Base-by-base conservation (phyloP, 768 basidiomycete genomes). In the Calocybe cyanea region DNA sequence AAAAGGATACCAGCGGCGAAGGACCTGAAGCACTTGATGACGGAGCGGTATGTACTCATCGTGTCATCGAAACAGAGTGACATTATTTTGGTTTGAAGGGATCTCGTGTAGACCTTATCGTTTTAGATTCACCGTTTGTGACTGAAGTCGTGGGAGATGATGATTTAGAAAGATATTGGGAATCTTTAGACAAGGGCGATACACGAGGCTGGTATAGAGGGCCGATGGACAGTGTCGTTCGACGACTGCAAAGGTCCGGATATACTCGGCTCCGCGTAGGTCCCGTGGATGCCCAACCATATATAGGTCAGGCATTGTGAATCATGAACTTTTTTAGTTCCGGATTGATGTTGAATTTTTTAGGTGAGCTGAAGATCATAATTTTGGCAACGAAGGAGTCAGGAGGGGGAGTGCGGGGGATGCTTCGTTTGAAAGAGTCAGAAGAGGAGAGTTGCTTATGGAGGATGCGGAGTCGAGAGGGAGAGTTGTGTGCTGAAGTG, bases 391-490 rank as follows among this genome's bases (percentile, higher is more conserved):
- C 60, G 41, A 35, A 50, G 25, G 42, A 44, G 9, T 43, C 23
- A 24, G 41, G 32, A 28, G 41, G 49, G 15, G 52, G 41, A 7
- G 76, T 75, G 4, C 68, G 70, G 10, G 59, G 25, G 25, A 28
- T 28, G 11, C 25, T 87, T 24, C 76, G 84, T 25, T 62, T 89
- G 38, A 76, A 72, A 40, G 80, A 79, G 51, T 74, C 75, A 15
- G 81, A 85, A 4, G 87, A 86, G 32, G 81, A 82, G 24, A 76
- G 83, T 21, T 86, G 84, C 57, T 58, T 89, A 37, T 89, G 87
- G 85, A 75, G 80, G 39, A 43, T 87, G 48, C 80, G 83, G 21
- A 77, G 80, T 55, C 68, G 63, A 9, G 73, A 81, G 41, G 56
- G 53, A 13, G 62, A 54, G 13, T 51, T 85, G 50, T 61, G 75